Conservation (phyloP, 2,329 filamentous ascomycete species). For the Cladobotryum protrusum region DNA sequence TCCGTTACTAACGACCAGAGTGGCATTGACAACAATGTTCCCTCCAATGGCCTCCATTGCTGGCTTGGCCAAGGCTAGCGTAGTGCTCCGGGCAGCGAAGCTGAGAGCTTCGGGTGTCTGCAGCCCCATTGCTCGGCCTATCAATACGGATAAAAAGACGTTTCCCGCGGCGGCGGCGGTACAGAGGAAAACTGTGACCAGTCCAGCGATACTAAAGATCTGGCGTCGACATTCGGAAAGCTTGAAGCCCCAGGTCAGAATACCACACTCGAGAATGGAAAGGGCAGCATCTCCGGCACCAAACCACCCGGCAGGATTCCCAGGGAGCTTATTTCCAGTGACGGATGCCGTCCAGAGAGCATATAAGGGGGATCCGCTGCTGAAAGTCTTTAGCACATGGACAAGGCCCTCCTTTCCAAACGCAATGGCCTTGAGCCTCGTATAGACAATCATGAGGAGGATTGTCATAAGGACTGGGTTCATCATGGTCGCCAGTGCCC, state of each 20-base stretch:
- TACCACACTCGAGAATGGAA: conserved; percentile 44
- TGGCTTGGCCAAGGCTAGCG: conserved; percentile 43
- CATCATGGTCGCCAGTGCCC: conserved; percentile 33
- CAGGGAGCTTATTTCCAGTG: conserved; percentile 6
- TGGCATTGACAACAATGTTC: conserved; percentile 42
- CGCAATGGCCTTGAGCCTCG: conserved; percentile 31
- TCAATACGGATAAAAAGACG: conserved; percentile 35
- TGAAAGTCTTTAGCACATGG: conserved; percentile 23
- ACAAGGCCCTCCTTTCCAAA: conserved; percentile 25
- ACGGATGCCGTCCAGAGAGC: conserved; percentile 27
- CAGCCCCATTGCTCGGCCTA: conserved; percentile 31
- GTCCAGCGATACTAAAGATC: conserved; percentile 37
- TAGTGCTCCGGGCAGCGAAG: conserved; percentile 46
- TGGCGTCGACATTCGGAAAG: conserved; percentile 44
- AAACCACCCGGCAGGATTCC: conserved; percentile 25
- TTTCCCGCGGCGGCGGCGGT: conserved; percentile 34
- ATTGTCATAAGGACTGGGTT: conserved; percentile 46
- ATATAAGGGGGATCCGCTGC: conserved; percentile 30
- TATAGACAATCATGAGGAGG: conserved; percentile 38
- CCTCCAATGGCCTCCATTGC: conserved; percentile 40
- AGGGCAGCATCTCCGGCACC: conserved; percentile 45
- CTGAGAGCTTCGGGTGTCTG: conserved; percentile 30
- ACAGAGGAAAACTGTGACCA: conserved; percentile 33
- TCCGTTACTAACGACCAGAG: conserved; percentile 46
- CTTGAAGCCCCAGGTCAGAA: conserved; percentile 49